Conservation (phyloP, 2,329 filamentous ascomycete species). For the Diaporthe sp. region DNA sequence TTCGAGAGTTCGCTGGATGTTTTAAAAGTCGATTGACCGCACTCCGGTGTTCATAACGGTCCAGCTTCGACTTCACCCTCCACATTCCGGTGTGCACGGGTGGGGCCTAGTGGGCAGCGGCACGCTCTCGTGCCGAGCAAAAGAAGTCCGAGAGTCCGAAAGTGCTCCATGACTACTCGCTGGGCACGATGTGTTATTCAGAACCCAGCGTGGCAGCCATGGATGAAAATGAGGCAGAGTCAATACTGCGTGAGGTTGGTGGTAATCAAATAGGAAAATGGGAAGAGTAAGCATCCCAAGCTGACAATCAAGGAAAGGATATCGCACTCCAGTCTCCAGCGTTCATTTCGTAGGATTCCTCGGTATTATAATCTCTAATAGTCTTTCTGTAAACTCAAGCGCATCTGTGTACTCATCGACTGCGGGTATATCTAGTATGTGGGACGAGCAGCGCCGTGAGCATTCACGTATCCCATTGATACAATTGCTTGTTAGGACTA, state of each 20-base stretch:
- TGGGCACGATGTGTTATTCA: neutral
- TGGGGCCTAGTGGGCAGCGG: neutral
- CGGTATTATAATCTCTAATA: neutral
- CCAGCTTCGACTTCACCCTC: neutral
- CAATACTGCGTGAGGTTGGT: neutral
- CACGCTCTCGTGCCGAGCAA: neutral
- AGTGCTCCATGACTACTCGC: neutral
- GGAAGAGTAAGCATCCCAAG: neutral
- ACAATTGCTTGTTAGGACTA: neutral
- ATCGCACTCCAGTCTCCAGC: neutral
- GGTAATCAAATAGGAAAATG: neutral
- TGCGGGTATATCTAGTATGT: fast-evolving
- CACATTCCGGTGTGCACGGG: slow-evolving; percentile 2
- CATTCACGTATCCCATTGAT: too few species aligned
- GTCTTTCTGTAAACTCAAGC: neutral
- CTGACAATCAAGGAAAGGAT: neutral
- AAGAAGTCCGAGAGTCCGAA: neutral
- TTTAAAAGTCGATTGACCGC: neutral
- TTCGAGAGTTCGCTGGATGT: neutral
- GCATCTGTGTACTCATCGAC: neutral
- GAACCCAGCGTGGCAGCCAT: neutral
- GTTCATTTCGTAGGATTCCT: neutral
- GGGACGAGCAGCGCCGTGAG: too few species aligned
- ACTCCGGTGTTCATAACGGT: neutral
- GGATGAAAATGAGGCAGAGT: too few species aligned